Conservation (phyloP, 2,329 filamentous ascomycete species). For the Fusarium setosum region DNA sequence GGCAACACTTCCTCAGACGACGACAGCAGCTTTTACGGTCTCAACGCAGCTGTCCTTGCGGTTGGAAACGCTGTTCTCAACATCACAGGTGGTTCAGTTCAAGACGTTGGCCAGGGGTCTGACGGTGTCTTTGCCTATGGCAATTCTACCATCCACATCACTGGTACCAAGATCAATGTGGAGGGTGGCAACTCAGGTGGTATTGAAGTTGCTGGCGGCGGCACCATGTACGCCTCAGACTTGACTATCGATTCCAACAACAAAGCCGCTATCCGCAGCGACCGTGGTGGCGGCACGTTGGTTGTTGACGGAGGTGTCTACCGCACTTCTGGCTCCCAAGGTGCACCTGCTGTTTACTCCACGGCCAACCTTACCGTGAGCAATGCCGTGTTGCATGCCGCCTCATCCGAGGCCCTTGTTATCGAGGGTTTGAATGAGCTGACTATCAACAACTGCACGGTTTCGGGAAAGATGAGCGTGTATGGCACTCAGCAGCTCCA, state of each 20-base stretch:
- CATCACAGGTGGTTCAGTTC: constrained; percentile 15
- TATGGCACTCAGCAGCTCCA: constrained; percentile 18
- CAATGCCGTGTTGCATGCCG: constrained; percentile 8
- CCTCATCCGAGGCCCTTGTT: constrained; percentile 11
- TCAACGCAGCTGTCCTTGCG: constrained; percentile 15
- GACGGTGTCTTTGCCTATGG: constrained; percentile 23
- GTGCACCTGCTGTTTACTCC: constrained; percentile 21
- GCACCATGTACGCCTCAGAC: constrained; percentile 17
- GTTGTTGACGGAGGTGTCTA: constrained; percentile 19
- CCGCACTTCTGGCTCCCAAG: constrained; percentile 12
- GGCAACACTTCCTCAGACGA: constrained; percentile 18
- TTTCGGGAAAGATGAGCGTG: constrained; percentile 19
- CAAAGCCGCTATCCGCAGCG: constrained; percentile 23
- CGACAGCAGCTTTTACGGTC: constrained; percentile 22
- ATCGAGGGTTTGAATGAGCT: constrained; percentile 24
- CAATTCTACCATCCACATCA: constrained; percentile 18
- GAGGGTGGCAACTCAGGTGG: constrained; percentile 17
- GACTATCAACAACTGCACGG: constrained; percentile 24
- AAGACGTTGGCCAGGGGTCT: constrained; percentile 12
- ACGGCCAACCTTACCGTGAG: constrained; percentile 23
- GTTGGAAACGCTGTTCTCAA: constrained; percentile 16
- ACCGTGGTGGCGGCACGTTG: constrained; percentile 17
- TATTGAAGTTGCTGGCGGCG: constrained; percentile 21
- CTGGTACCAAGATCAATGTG: constrained; percentile 19
- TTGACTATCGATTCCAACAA: constrained; percentile 20